A percentile compares a stretch with the other conserved stretches of the same genome.
These are phyloP conservation scores for Hypseocharis bilobata DNA, from an alignment of 441 rosid genomes.

Conservation along the genomic window DNA sequence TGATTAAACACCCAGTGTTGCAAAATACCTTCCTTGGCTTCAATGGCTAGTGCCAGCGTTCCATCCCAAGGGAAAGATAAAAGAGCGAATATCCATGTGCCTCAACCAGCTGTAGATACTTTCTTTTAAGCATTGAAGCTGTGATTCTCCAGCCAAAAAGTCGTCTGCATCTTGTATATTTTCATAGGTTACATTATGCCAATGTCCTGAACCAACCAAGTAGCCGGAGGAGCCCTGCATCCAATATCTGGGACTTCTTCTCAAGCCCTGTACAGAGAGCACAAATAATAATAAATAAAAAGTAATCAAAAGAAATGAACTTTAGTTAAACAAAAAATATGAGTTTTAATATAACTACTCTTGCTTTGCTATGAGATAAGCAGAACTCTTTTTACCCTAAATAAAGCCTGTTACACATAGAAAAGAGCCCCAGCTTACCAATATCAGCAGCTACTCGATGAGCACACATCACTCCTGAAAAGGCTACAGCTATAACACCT, in stretches of 20 bases:
- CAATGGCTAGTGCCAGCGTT: not conserved
- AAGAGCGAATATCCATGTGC: too few relatives aligned
- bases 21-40: constrained; percentile 1
- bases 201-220: constrained; percentile 76
- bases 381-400: constrained; percentile 9
- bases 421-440: constrained; percentile 40
- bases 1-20: not conserved
- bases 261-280: constrained; percentile 49
- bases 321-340: not conserved
- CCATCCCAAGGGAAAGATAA: too few relatives aligned
- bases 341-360: not conserved
- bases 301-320: not conserved
- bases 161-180: not conserved
- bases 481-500: constrained; percentile 92
- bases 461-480: constrained; percentile 92
- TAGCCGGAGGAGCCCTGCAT: constrained; percentile 58
- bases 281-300: constrained; percentile 4
- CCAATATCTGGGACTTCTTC: constrained; percentile 64
- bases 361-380: constrained; percentile 6
- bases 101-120: not conserved
- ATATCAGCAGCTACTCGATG: constrained; percentile 96
- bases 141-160: constrained; percentile 7
- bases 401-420: not conserved
- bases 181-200: constrained; percentile 34
- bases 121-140: not conserved